Evolutionary conservation across 352 stramenopile genomes (phyloP), one percentile per base, ranked within the genome.

Genomic region (Phytopythium delawarense): DNA sequence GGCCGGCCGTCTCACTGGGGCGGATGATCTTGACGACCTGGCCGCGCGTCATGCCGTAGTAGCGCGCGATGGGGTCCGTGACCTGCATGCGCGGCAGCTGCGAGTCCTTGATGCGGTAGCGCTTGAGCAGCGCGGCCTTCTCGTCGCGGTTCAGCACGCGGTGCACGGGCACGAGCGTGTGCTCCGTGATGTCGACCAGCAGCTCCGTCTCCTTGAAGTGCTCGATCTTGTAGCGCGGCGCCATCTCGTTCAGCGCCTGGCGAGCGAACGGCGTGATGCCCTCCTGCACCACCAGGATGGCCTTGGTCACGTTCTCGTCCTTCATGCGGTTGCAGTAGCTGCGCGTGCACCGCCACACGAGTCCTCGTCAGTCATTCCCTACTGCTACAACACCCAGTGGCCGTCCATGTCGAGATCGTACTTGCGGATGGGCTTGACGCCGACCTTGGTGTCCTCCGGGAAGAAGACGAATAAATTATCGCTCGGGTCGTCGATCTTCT

Each of bases 21-120:
- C 98, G 89, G 75, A 99, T 99, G 81, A 99, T 99, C 80, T 99
- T 99, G 40, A 99, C 98, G 45, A 99, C 98, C 67, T 99, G 86
- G 32, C 97, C 97, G 61, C 95, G 87, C 59, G 95, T 94, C 89
- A 99, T 97, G 52, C 86, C 86, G 61, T 94, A 95, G 84, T 99
- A 99, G 54, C 98, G 85, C 34, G 98, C 97, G 45, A 99, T 98
- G 34, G 98, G 98, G 87, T 99, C 98, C 58, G 96, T 98, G 7
- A 96, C 84, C 75, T 99, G 97, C 84, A 99, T 99, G 45, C 98
- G 88, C 37, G 98, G 98, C 44, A 99, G 86, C 78, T 99, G 98
- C 60, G 88, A 98, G 71, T 99, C 97, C 61, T 98, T 99, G 64
- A 99, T 93, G 57, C 98, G 96, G 76, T 99, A 99, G 39, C 98